Percentiles rank a stretch among this genome's conserved stretches.
Conservation (phyloP, 345 rosid genomes). For the Carallia brachiata region DNA sequence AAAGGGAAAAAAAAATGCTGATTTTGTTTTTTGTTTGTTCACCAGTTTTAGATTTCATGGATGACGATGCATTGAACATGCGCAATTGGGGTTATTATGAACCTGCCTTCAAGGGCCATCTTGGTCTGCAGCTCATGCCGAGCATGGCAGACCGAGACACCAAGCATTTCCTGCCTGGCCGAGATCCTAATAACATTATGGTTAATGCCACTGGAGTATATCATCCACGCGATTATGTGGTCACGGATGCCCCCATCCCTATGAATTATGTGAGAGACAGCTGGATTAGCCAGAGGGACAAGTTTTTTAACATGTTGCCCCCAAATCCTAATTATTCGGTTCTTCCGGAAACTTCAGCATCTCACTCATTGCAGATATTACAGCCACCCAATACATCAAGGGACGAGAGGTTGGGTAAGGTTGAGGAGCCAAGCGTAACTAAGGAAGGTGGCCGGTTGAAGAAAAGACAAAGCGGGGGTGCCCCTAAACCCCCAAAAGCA, state of each 20-base stretch:
- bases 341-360: constrained; percentile 59
- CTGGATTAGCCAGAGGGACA: constrained; percentile 77
- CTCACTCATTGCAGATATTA: constrained; percentile 62
- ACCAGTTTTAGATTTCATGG: constrained; percentile 57
- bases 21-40: constrained; percentile 10
- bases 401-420: constrained; percentile 46
- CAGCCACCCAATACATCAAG: constrained; percentile 54
- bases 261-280: constrained; percentile 60
- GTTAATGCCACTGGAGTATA: constrained; percentile 46
- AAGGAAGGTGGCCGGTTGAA: constrained; percentile 51
- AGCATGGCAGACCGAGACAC: constrained; percentile 67
- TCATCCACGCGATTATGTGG: constrained; percentile 56
- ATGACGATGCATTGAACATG: constrained; percentile 66
- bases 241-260: constrained; percentile 52
- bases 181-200: constrained; percentile 60
- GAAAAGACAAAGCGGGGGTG: constrained; percentile 58
- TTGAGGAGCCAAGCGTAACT: constrained; percentile 44
- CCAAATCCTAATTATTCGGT: constrained; percentile 41
- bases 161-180: constrained; percentile 63
- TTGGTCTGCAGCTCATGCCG: constrained; percentile 81
- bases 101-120: constrained; percentile 61
- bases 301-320: constrained; percentile 58
- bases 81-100: constrained; percentile 91
- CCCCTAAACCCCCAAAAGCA: constrained; percentile 57
- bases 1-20: neutral